These are phyloP conservation scores for Calocera viscosa DNA, from an alignment of 768 basidiomycete genomes.

Conservation along the genomic window DNA sequence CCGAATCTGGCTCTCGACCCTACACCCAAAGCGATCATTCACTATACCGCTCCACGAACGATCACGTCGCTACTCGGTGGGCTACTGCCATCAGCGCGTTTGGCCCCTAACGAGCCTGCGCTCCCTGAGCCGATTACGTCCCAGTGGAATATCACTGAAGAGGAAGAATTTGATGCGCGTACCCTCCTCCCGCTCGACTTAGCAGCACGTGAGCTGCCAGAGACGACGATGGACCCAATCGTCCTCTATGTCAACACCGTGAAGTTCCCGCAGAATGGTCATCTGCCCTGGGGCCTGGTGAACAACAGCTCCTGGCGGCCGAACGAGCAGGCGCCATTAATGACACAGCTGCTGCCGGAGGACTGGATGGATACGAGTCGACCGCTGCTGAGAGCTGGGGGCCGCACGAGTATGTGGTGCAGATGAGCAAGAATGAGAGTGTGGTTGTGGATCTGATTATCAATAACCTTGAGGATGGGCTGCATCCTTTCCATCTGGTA, in stretches of 20 bases:
- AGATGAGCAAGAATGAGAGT: conserved; percentile 12
- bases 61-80: not conserved
- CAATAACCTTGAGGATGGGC: conserved; percentile 16
- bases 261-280: conserved; percentile 4
- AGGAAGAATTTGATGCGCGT: not conserved
- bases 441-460: conserved; percentile 15
- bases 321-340: conserved; percentile 3
- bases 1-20: conserved; percentile 11
- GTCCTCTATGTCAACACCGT: conserved; percentile 2
- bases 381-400: conserved; percentile 8
- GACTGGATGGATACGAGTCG: conserved; percentile 10
- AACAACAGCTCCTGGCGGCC: conserved; percentile 2
- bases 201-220: not conserved
- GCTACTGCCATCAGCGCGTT: not conserved
- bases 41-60: conserved; percentile 7
- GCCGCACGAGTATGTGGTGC: conserved; percentile 15
- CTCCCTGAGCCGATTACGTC: not conserved
- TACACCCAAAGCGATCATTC: conserved; percentile 7
- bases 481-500: conserved; percentile 17
- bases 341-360: conserved; percentile 12
- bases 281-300: not conserved
- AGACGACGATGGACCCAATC: not conserved
- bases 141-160: not conserved
- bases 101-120: not conserved
- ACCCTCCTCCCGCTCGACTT: not conserved